Evolutionary conservation across 805 yeast genomes (phyloP), one percentile per base, ranked within the genome.

Genomic region (Blastobotrys chiropterorum): DNA sequence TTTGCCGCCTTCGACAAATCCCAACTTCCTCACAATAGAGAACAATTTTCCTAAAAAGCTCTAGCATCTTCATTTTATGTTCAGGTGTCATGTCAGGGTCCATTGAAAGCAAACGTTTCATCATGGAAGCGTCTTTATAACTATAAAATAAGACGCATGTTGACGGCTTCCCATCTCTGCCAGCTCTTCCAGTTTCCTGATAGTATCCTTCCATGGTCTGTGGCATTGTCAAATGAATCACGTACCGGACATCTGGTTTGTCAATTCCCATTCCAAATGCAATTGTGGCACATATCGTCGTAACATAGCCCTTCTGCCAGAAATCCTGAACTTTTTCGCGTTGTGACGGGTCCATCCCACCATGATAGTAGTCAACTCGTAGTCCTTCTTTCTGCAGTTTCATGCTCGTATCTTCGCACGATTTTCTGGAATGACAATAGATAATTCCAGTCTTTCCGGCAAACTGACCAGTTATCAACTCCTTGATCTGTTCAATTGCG

Each of bases 251-350:
- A 68, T 94, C 95, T 0, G 97, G 86, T 66, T 94, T 94, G 69
- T 94, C 99, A 52, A 94, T 92, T 46, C 99, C 99, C 99, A 94
- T 94, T 22, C 99, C 99, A 75, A 94, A 94, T 0, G 99, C 99
- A 61, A 94, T 86, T 0, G 99, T 94, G 0, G 99, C 99, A 71
- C 97, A 92, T 13, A 94, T 90, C 0, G 90, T 85, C 63, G 83
- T 85, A 19, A 84, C 70, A 17, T 68, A 65, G 51, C 85, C 84
- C 1, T 70, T 64, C 66, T 94, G 99, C 99, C 99, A 94, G 31
- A 70, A 72, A 19, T 72, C 72, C 67, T 94, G 99, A n/a, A 89
- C 81, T 2, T 66, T 57, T 17, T 79, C 69, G 53, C 98, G 74
- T 30, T 84, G 89, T 13, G 85, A 86, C 0, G 90, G 76, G 7